Percentiles rank a stretch among this genome's conserved stretches.
These are phyloP conservation scores for Lentinula sp. DNA, from an alignment of 768 basidiomycete species.

Conservation along the genomic window DNA sequence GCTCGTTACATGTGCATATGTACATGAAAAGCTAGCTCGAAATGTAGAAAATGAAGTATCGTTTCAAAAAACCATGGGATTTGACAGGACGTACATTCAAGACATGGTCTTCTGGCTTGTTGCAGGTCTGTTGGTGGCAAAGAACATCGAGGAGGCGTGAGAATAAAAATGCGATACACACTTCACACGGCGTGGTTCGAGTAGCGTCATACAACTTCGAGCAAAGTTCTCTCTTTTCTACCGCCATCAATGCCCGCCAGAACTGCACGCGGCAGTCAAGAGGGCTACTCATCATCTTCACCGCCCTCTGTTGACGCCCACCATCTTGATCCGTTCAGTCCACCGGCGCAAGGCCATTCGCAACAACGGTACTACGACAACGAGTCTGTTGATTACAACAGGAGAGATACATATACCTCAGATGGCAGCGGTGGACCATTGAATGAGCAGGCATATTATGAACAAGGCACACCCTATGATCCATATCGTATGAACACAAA, in stretches of 20 bases:
- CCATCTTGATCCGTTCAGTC: conserved; percentile 60
- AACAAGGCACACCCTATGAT: conserved; percentile 58
- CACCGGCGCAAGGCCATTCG: conserved; percentile 25
- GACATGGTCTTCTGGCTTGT: too few species aligned
- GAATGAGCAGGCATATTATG: conserved; percentile 63
- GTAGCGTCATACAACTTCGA: not conserved
- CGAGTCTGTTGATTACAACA: conserved; percentile 63
- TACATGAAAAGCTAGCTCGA: too few species aligned
- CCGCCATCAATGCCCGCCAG: conserved; percentile 45
- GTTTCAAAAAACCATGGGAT: too few species aligned
- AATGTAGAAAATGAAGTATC: too few species aligned
- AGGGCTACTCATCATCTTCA: conserved; percentile 56
- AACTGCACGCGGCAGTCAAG: conserved; percentile 50
- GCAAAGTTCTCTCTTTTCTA: conserved; percentile 2
- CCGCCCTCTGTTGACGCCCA: conserved; percentile 54
- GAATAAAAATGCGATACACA: not conserved
- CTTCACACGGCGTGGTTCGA: not conserved
- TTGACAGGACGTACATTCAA: too few species aligned
- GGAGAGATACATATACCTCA: conserved; percentile 61
- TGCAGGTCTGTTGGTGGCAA: too few species aligned
- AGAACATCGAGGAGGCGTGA: not conserved
- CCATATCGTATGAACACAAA: conserved; percentile 42
- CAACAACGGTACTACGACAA: conserved; percentile 61
- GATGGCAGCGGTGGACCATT: conserved; percentile 60
- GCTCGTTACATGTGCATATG: too few species aligned